Evolutionary conservation across 805 yeast species (phyloP).

Genomic region (Priceomyces haplophilus): DNA sequence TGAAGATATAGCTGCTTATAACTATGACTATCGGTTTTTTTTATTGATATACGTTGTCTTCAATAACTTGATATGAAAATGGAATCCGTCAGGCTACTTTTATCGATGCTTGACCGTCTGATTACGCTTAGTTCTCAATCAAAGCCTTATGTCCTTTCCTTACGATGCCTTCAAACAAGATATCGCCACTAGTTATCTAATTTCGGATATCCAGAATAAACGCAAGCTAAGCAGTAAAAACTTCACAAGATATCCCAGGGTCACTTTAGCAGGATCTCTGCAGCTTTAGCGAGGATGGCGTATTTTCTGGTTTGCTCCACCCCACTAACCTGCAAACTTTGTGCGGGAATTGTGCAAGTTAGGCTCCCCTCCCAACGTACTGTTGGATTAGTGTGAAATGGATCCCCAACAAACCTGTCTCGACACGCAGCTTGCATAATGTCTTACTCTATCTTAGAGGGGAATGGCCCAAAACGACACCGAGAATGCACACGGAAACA

Average conservation of each 20-base stretch:
- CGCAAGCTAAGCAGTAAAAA: background rate
- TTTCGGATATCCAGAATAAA: background rate
- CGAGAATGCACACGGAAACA: background rate
- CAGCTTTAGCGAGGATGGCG: background rate
- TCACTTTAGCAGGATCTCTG: background rate
- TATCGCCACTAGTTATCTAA: background rate
- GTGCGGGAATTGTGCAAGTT: background rate
- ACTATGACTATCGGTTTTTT: background rate
- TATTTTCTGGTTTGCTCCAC: too few relatives aligned
- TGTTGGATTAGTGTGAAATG: background rate
- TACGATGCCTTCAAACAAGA: background rate
- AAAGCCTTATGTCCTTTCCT: too few relatives aligned
- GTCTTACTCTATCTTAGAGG: background rate
- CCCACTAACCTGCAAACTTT: background rate
- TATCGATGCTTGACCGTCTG: too few relatives aligned
- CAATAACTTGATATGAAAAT: background rate
- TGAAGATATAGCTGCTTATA: too few relatives aligned
- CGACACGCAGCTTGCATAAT: background rate
- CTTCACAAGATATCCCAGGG: background rate
- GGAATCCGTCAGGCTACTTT: background rate
- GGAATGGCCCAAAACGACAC: background rate
- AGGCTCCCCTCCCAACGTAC: background rate
- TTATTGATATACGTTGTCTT: background rate
- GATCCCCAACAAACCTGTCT: background rate
- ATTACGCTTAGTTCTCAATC: too few relatives aligned